These are phyloP conservation scores for Pluteus cervinus DNA, from an alignment of 768 basidiomycete genomes.

Conservation along the genomic window DNA sequence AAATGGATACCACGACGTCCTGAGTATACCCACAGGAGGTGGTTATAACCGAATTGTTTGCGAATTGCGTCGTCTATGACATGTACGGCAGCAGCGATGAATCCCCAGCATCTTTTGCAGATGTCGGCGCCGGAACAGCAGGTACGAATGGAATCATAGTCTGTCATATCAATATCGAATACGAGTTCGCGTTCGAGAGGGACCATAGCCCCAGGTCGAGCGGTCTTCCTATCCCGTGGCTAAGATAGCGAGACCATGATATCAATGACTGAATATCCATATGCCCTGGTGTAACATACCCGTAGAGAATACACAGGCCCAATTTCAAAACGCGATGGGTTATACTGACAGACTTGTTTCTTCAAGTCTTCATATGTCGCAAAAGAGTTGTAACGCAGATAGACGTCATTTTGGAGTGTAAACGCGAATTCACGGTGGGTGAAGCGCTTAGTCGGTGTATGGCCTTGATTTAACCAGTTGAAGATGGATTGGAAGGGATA, in stretches of 20 bases:
- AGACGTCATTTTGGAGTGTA: conserved; percentile 85
- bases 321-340: conserved; percentile 94
- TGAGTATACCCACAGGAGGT: conserved; percentile 97
- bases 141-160: conserved; percentile 92
- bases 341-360: conserved; percentile 76
- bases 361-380: conserved; percentile 82
- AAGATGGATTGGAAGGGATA: conserved; percentile 95
- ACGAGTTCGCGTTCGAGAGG: conserved; percentile 88
- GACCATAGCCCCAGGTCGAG: conserved; percentile 58
- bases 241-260: conserved; percentile 21
- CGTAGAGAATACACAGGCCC: conserved; percentile 88
- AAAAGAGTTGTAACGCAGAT: conserved; percentile 94
- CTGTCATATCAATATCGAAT: conserved; percentile 99
- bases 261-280: conserved; percentile 1
- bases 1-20: conserved; percentile 97
- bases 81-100: conserved; percentile 87
- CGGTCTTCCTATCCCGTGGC: conserved; percentile 87
- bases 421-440: conserved; percentile 96
- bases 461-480: conserved; percentile 92
- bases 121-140: conserved; percentile 91
- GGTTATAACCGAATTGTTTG: conserved; percentile 86
- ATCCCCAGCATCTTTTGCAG: conserved; percentile 91
- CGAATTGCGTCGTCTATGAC: conserved; percentile 76
- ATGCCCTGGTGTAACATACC: conserved; percentile 57
- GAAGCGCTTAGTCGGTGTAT: conserved; percentile 72